Conservation (phyloP, 1,284 basidiomycete genomes). For the Ustilago vetiveriae region DNA sequence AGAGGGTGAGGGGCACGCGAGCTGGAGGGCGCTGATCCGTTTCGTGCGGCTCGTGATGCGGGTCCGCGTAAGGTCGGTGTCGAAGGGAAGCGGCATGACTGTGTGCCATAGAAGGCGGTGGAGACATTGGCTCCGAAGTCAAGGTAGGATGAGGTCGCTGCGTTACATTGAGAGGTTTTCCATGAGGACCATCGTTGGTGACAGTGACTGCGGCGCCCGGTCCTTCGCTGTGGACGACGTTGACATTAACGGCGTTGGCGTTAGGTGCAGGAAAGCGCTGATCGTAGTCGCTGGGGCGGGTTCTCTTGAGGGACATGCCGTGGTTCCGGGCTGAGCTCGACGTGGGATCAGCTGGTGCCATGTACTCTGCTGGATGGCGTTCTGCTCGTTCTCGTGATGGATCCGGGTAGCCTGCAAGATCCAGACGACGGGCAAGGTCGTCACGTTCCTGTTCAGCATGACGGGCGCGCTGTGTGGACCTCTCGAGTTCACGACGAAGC, state of each 20-base stretch:
- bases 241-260: constrained; percentile 13
- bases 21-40: constrained; percentile 12
- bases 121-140: constrained; percentile 15
- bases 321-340: constrained; percentile 4
- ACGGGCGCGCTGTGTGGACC: constrained; percentile 32
- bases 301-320: constrained; percentile 8
- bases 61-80: constrained; percentile 20
- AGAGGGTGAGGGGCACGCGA: constrained; percentile 8
- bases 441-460: constrained; percentile 47
- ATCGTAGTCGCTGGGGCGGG: constrained; percentile 23
- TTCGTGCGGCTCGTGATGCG: constrained; percentile 23
- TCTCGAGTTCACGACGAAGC: constrained; percentile 39
- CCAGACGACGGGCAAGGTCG: constrained; percentile 43
- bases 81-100: constrained; percentile 12
- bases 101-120: constrained; percentile 18
- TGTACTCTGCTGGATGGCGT: constrained; percentile 11
- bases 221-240: constrained; percentile 35
- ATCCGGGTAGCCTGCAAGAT: constrained; percentile 25
- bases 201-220: constrained; percentile 23
- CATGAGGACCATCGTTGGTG: constrained; percentile 12
- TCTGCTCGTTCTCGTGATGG: constrained; percentile 20
- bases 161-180: constrained; percentile 10
- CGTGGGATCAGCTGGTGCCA: background rate
- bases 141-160: constrained; percentile 12
- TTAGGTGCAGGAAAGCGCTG: constrained; percentile 11